phyloP scores from a whole-genome alignment of 176 grass and related monocot species.

The Hsuehochloa calcarea region DNA sequence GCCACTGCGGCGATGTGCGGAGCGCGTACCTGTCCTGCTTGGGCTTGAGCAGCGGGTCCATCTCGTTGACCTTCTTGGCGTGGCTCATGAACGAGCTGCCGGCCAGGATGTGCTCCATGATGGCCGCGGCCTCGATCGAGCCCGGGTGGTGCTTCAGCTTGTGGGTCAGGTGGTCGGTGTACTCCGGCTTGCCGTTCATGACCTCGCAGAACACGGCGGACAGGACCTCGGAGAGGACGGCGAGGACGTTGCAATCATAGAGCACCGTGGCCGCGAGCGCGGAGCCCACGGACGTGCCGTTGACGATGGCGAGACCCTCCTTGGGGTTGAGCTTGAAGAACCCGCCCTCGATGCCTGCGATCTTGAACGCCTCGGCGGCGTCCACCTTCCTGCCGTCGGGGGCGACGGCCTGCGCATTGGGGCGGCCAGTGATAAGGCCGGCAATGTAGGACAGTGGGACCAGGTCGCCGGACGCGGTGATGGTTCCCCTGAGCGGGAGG shows the following conservation, averaged over 20 bases:
- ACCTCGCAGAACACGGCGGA: constrained; percentile 92
- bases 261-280: constrained; percentile 76
- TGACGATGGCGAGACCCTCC: constrained; percentile 91
- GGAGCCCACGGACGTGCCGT: constrained; percentile 86
- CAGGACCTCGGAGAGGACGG: constrained; percentile 70
- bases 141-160: constrained; percentile 99
- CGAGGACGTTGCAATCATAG: constrained; percentile 74
- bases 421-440: constrained; percentile 70
- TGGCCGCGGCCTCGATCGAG: constrained; percentile 87
- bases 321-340: constrained; percentile 95
- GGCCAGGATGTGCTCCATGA: constrained; percentile 88
- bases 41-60: constrained; percentile 77
- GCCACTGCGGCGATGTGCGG: constrained; percentile 97
- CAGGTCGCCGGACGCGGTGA: constrained; percentile 78
- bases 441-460: constrained; percentile 89
- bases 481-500: constrained; percentile 78
- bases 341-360: constrained; percentile 62
- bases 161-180: constrained; percentile 86
- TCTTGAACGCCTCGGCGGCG: constrained; percentile 77
- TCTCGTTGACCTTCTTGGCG: constrained; percentile 73
- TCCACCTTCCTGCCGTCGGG: constrained; percentile 61
- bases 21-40: constrained; percentile 97
- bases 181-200: constrained; percentile 94
- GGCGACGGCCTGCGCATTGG: constrained; percentile 60
- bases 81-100: constrained; percentile 85